Evolutionary conservation across 78 protist species (phyloP).

Genomic region (Cyanophora paradoxa): DNA sequence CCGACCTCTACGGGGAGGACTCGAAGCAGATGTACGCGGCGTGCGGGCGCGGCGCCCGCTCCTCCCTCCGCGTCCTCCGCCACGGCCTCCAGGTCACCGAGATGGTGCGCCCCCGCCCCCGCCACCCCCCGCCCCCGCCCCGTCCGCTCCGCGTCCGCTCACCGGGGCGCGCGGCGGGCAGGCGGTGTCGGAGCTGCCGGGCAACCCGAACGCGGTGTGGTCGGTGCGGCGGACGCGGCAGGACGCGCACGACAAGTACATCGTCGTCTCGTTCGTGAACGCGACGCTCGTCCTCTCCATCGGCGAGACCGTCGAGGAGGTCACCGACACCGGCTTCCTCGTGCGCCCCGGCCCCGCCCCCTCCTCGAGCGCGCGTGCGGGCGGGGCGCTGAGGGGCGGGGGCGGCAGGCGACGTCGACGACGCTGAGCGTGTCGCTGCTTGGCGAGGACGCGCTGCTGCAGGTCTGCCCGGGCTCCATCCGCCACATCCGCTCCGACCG

Average conservation of each 20-base stretch:
- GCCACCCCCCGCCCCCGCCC: neutral
- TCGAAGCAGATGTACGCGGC: constrained; percentile 46
- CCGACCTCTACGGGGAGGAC: constrained; percentile 43
- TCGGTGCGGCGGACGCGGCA: constrained; percentile 14
- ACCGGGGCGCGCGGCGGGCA: constrained; percentile 72
- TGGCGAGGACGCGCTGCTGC: constrained; percentile 80
- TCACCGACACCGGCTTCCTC: constrained; percentile 73
- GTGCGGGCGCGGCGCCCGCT: constrained; percentile 70
- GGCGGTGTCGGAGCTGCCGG: constrained; percentile 74
- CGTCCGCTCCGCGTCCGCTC: constrained; percentile 31
- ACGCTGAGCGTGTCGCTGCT: constrained; percentile 60
- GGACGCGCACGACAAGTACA: constrained; percentile 61
- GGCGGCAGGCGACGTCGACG: constrained; percentile 35
- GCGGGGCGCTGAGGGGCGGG: too few species aligned
- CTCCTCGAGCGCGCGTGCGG: too few species aligned
- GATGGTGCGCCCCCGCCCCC: neutral
- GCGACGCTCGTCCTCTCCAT: constrained; percentile 79
- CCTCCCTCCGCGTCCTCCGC: constrained; percentile 74
- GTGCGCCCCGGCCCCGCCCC: too few species aligned
- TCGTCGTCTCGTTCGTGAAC: constrained; percentile 78
- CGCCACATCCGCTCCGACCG: constrained; percentile 72
- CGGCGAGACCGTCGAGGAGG: constrained; percentile 83
- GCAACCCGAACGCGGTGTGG: constrained; percentile 60
- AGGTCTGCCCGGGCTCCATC: constrained; percentile 68
- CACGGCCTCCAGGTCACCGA: constrained; percentile 73